Percentiles rank a stretch among this genome's conserved stretches.
These are phyloP conservation scores for Lagerstroemia speciosa DNA, from an alignment of 345 rosid species.

Conservation along the genomic window DNA sequence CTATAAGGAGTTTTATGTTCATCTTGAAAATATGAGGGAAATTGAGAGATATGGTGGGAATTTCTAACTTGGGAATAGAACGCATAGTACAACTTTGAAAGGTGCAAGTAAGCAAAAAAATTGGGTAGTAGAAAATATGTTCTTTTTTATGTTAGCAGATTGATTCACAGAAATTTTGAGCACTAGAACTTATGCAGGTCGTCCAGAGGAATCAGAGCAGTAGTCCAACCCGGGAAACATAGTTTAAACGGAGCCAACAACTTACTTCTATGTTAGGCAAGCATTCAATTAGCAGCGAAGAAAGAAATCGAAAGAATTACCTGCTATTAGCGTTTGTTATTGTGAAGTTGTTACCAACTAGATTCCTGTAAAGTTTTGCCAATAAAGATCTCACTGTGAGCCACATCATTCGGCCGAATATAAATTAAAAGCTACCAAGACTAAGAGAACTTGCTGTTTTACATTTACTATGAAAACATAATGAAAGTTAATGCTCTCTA, in stretches of 20 bases:
- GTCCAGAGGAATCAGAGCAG: no score
- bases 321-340: slow-evolving; percentile 28
- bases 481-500: neutral
- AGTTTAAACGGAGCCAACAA: neutral
- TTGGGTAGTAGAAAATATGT: no score
- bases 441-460: neutral
- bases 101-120: no score
- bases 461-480: neutral
- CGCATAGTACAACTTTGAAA: no score
- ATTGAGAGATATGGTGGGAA: no score
- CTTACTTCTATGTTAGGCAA: neutral
- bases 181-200: no score
- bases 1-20: no score
- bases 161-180: no score
- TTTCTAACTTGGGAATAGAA: neutral
- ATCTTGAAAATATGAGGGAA: no score
- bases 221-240: neutral
- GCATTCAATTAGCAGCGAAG: neutral
- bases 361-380: slow-evolving; percentile 41
- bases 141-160: no score
- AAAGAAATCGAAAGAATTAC: slow-evolving; percentile 20
- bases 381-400: slow-evolving; percentile 1
- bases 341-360: slow-evolving; percentile 66
- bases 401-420: slow-evolving; percentile 4
- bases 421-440: neutral